phyloP scores from a whole-genome alignment of 495 filamentous ascomycete species.

The Tetracladium setigerum region DNA sequence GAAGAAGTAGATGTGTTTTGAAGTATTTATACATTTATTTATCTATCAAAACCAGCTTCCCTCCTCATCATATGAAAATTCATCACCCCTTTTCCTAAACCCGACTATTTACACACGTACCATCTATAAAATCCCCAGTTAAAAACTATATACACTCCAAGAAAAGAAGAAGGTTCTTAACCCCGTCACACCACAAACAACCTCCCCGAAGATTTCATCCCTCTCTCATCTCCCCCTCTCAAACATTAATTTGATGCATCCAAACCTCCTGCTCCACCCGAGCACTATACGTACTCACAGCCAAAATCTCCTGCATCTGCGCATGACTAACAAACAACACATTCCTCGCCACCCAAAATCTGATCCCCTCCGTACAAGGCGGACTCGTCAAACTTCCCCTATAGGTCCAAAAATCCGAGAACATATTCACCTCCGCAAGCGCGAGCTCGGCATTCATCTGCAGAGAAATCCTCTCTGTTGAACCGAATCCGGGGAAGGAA shows the following conservation, averaged over 20 bases:
- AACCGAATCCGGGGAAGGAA: slow-evolving; percentile 11
- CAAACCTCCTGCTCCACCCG: slow-evolving; percentile 16
- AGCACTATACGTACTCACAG: slow-evolving; percentile 12
- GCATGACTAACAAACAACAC: slow-evolving; percentile 14
- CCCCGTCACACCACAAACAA: too few relatives aligned
- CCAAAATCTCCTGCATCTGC: slow-evolving; percentile 20
- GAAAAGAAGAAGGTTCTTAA: too few relatives aligned
- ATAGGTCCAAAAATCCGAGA: slow-evolving; percentile 27
- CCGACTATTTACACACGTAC: too few relatives aligned
- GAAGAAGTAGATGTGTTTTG: too few relatives aligned
- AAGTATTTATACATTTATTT: too few relatives aligned
- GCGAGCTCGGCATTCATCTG: slow-evolving; percentile 14
- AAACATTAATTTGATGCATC: neutral
- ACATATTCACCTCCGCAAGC: slow-evolving; percentile 17
- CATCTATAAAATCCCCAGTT: too few relatives aligned
- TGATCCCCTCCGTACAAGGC: slow-evolving; percentile 13
- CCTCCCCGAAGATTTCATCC: too few relatives aligned
- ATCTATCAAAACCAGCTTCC: too few relatives aligned
- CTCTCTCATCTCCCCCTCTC: too few relatives aligned
- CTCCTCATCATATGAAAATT: too few relatives aligned
- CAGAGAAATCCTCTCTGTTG: slow-evolving; percentile 1
- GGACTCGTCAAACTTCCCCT: slow-evolving; percentile 16
- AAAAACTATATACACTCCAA: too few relatives aligned
- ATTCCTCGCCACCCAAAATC: slow-evolving; percentile 11
- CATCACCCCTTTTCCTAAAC: too few relatives aligned